Evolutionary conservation across 1,139 yeast genomes (phyloP), one percentile per base, ranked within the genome.

Genomic region (Candida tunisiensis): DNA sequence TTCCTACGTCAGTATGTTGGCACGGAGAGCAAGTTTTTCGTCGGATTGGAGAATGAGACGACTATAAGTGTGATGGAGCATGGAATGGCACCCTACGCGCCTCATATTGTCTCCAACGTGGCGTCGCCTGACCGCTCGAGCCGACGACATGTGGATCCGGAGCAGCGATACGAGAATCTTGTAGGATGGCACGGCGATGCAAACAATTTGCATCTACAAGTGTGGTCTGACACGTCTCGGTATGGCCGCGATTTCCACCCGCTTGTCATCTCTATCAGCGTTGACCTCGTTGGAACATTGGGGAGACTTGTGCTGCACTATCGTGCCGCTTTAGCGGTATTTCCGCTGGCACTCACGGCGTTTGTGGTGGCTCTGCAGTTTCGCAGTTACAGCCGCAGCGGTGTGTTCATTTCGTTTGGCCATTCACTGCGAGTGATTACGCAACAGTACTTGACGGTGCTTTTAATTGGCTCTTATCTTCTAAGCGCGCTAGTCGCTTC

Each of bases 381-480:
- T 21, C 33, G 28, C 15, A 29, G 30, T 14, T 49, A 42, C 27
- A 36, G 32, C 24, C 19, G 23, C 6, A 31, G 35, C 23, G 65
- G 62, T 1, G 40, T 44, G 3, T 75, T 67, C 39, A 66, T 75
- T 1, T 52, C 64, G 6, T 69, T 73, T 39, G 54, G 57, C 14
- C 56, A 55, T 13, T 69, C 69, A 0, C 40, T 77, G 39, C 34
- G 41, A 46, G 28, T 57, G 50, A 39, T 44, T 42, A 34, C 45
- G 41, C 28, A 37, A 30, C 32, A 32, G 40, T 27, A 41, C 53
- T 41, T 28, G 24, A 47, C 29, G 10, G 42, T 33, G 11, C 38
- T 30, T 10, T 33, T 25, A 26, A 21, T 40, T 44, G 28, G 51
- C 43, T 6, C 41, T 19, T 8, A 57, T 10, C 35, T 65, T 8